These are phyloP conservation scores for Tetracladium setigerum DNA, from an alignment of 495 filamentous ascomycete genomes.

Conservation along the genomic window DNA sequence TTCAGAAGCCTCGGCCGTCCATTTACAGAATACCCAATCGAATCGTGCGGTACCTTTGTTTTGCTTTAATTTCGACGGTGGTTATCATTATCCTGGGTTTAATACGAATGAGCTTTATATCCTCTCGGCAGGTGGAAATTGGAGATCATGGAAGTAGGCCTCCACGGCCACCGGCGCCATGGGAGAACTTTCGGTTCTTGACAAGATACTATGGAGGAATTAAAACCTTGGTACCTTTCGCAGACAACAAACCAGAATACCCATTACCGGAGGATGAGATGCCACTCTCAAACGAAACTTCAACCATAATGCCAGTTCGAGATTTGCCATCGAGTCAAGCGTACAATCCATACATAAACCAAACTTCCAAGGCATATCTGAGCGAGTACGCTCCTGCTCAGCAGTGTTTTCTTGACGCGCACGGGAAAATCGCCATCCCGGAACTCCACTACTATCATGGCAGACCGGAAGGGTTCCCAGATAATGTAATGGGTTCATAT, in stretches of 20 bases:
- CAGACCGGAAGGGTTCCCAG: slow-evolving; percentile 72
- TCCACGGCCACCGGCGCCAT: slow-evolving; percentile 53
- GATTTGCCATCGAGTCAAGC: slow-evolving; percentile 44
- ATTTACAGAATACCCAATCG: slow-evolving; percentile 55
- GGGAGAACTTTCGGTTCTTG: slow-evolving; percentile 78
- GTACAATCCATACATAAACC: slow-evolving; percentile 64
- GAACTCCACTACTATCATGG: slow-evolving; percentile 62
- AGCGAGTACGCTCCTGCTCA: slow-evolving; percentile 52
- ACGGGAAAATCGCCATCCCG: slow-evolving; percentile 56
- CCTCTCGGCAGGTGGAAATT: slow-evolving; percentile 51
- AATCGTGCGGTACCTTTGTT: slow-evolving; percentile 63
- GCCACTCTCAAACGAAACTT: slow-evolving; percentile 25
- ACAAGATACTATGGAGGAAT: slow-evolving; percentile 81
- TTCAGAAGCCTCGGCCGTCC: slow-evolving; percentile 23
- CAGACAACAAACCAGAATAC: slow-evolving; percentile 67
- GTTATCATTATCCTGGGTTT: slow-evolving; percentile 65
- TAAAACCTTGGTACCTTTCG: slow-evolving; percentile 50
- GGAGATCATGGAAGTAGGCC: slow-evolving; percentile 40
- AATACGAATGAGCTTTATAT: slow-evolving; percentile 59
- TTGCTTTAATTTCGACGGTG: slow-evolving; percentile 57
- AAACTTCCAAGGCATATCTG: slow-evolving; percentile 51
- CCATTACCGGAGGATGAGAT: slow-evolving; percentile 46
- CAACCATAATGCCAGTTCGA: slow-evolving; percentile 15
- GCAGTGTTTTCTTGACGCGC: slow-evolving; percentile 69
- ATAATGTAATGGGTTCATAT: slow-evolving; percentile 75